phyloP scores from a whole-genome alignment of 2,329 filamentous ascomycete genomes.

The Hymenoscyphus repandus region DNA sequence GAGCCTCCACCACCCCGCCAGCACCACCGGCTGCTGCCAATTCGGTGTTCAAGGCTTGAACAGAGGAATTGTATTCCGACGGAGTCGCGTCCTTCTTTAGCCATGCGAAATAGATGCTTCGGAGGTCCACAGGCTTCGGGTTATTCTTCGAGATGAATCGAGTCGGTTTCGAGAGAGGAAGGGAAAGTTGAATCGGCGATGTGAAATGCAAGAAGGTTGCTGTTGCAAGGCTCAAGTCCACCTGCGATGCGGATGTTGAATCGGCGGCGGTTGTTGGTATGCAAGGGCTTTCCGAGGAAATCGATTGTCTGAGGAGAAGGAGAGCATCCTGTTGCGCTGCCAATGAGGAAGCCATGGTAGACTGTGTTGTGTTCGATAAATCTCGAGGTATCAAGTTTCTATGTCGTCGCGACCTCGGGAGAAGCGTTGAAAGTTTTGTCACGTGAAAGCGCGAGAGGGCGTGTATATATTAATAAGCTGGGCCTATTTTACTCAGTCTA shows the following conservation, averaged over 20 bases:
- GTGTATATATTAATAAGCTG: too few relatives aligned
- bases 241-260: constrained; percentile 53
- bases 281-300: constrained; percentile 64
- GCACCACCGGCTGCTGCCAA: constrained; percentile 49
- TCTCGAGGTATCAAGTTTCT: too few relatives aligned
- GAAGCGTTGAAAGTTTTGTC: too few relatives aligned
- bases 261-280: constrained; percentile 69
- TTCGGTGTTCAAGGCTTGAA: constrained; percentile 74
- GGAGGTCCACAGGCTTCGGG: constrained; percentile 66
- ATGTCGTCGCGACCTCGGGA: too few relatives aligned
- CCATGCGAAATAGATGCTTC: constrained; percentile 96
- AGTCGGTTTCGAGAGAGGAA: constrained; percentile 69
- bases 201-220: constrained; percentile 78
- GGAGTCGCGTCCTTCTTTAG: constrained; percentile 85
- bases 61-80: constrained; percentile 83
- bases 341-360: too few relatives aligned
- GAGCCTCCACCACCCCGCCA: constrained; percentile 70
- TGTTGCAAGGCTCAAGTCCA: constrained; percentile 55
- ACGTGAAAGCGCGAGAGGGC: too few relatives aligned
- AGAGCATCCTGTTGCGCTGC: constrained; percentile 62
- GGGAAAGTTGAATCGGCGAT: constrained; percentile 51
- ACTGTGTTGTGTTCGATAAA: too few relatives aligned
- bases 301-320: constrained; percentile 75
- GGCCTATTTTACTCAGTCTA: too few relatives aligned
- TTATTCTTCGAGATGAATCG: constrained; percentile 75